Evolutionary conservation across 225 moss, liverwort and hornwort genomes (phyloP).

Genomic region (Bryoerythrophyllum caledonicum): DNA sequence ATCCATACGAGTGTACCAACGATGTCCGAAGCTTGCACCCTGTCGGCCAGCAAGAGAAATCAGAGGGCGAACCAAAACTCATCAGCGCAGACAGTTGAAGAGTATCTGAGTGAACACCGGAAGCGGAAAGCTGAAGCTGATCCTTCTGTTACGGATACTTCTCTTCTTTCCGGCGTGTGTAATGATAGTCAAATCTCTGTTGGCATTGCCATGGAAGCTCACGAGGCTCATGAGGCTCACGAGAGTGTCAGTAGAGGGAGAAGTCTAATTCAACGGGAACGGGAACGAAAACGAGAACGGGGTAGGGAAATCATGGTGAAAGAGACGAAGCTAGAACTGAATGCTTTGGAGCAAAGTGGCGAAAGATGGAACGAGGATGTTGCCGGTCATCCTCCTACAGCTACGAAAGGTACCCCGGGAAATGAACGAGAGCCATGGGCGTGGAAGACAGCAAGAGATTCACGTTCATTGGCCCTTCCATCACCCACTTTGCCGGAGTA

Average conservation of each 20-base stretch:
- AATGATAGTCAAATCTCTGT: constrained; percentile 25
- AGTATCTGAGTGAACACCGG: constrained; percentile 28
- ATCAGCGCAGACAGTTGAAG: constrained; percentile 14
- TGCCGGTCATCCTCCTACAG: constrained; percentile 33
- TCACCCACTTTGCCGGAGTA: constrained; percentile 48
- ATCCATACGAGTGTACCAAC: constrained; percentile 1
- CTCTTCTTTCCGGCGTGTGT: constrained; percentile 28
- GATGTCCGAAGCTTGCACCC: constrained; percentile 21
- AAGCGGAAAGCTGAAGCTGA: constrained; percentile 61
- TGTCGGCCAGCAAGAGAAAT: constrained; percentile 18
- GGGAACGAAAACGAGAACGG: constrained; percentile 45
- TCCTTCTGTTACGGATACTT: constrained; percentile 51
- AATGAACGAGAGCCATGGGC: constrained; percentile 54
- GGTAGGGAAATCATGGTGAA: constrained; percentile 17
- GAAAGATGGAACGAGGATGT: constrained; percentile 41
- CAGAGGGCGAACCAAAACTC: constrained; percentile 20
- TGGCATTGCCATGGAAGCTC: constrained; percentile 27
- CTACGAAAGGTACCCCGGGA: constrained; percentile 44
- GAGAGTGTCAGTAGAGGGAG: constrained; percentile 28
- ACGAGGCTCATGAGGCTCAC: constrained; percentile 26
- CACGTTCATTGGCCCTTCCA: constrained; percentile 31
- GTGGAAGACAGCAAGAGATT: constrained; percentile 48
- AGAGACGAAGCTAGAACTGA: constrained; percentile 27
- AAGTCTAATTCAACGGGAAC: constrained; percentile 28
- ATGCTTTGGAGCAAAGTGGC: constrained; percentile 38